Base-by-base conservation (phyloP, 179 eudicot species). In the Sideroxylon spinosum region DNA sequence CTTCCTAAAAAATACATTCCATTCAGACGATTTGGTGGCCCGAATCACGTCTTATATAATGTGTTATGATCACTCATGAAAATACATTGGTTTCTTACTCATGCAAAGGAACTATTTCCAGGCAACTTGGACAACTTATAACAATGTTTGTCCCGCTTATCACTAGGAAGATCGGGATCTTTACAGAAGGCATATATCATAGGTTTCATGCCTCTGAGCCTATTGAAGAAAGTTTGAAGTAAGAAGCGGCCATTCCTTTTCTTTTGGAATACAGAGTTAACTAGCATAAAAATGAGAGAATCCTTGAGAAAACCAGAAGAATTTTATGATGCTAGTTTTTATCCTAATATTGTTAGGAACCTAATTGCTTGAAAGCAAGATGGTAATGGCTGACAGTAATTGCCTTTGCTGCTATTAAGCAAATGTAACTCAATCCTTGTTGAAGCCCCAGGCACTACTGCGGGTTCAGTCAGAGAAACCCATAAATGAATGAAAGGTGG, bases 71-170 rank as follows among this genome's bases (percentile, higher is more conserved):
- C 44, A 37, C 91, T 87, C 9, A 83, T 87, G 82, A 81, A 79
- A 77, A 87, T 82, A 59, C 92, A 89, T 12, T 86, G 80, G 79
- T 87, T 87, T 79, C 84, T 84, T 29, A 89, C 46, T 32, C 88
- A 85, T 16, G 79, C 77, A 71, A 86, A 87, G 25, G 92, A 74
- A 60, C 90, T 87, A 78, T 89, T 89, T 81, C 90, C 82, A 17
- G 90, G 92, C 68, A 89, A 79, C 82, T 84, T 87, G 77, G 89
- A 81, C 37, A 82, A 81, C 79, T 89, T 87, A 56, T 67, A 60
- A 10, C 87, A 84, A 63, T 78, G 79, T 71, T 84, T 82, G 60
- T 87, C 87, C 14, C 78, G 80, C 76, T 85, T 20, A 48, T 69
- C 75, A 53, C 49, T 25, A 3, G 91, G 86, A 80, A 86, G 87